phyloP scores from a whole-genome alignment of 305 asterid genomes.

The Striga hermonthica region DNA sequence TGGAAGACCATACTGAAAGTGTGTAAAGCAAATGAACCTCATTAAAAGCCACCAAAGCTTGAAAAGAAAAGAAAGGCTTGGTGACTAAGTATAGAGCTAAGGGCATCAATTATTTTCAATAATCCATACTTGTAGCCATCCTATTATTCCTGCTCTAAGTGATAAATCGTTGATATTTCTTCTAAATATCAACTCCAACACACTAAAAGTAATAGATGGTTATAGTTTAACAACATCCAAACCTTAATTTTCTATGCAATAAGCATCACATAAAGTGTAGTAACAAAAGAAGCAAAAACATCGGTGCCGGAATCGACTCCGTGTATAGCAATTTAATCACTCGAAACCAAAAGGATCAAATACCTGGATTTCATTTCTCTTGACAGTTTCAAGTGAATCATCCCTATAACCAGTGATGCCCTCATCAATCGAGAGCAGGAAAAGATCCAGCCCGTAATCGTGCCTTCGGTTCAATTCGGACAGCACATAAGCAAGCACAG shows the following conservation, averaged over 20 bases:
- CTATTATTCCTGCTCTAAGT: too few species aligned
- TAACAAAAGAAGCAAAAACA: background rate
- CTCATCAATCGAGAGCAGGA: slow-evolving; percentile 92
- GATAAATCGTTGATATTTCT: too few species aligned
- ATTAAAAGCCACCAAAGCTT: background rate
- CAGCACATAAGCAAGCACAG: slow-evolving; percentile 94
- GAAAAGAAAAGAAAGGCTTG: background rate
- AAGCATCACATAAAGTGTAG: background rate
- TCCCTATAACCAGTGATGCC: slow-evolving; percentile 98
- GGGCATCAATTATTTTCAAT: too few species aligned
- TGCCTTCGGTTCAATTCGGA: slow-evolving; percentile 81
- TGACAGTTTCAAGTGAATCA: slow-evolving; percentile 95
- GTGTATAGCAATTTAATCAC: background rate
- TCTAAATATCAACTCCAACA: background rate
- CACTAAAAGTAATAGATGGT: background rate
- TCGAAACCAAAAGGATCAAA: slow-evolving; percentile 6
- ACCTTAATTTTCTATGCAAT: slow-evolving; percentile 1
- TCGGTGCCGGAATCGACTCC: background rate
- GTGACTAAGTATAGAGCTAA: too few species aligned
- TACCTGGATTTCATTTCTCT: slow-evolving; percentile 96
- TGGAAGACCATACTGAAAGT: slow-evolving; percentile 83
- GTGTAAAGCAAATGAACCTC: background rate
- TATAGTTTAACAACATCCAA: background rate
- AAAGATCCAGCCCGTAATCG: slow-evolving; percentile 84
- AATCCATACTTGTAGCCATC: too few species aligned